Evolutionary conservation across 768 basidiomycete genomes (phyloP), one percentile per base, ranked within the genome.

Genomic region (Kwoniella dejecticola): DNA sequence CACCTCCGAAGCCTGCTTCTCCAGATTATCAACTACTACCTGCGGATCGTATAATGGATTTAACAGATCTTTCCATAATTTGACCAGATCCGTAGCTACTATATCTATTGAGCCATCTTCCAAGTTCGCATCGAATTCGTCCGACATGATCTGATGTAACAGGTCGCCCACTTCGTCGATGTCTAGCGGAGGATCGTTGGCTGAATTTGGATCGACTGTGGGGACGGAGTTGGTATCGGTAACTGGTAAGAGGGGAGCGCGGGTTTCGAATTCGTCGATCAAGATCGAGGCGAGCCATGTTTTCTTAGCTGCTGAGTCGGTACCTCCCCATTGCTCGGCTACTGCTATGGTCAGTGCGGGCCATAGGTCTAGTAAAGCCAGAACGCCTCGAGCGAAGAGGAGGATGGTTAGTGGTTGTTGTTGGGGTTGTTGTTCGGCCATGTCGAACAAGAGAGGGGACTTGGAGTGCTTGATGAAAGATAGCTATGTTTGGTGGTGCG

Each of bases 331-430:
- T 65, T 82, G 80, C 69, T 92, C 85, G 64, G 88, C 85, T 36
- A 97, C 86, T 31, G 93, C 94, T 71, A 95, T 81, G 41, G 88
- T 87, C 26, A 97, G 84, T 2, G 87, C 90, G 45, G 89, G 85
- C 94, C 94, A 98, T 57, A 87, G 81, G 12, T 84, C 83, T 49
- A 98, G 84, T 54, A 92, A 84, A 24, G 92, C 87, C 60, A 95
- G 83, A 3, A 89, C 85, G 2, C 91, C 91, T 21, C 91, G 86
- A 12, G 94, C 93, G 69, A 96, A 94, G 59, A 90, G 84, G 19
- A 75, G 63, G 52, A 70, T 62, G 17, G 57, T 57, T 15, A 68
- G 66, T 19, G 66, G 64, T 42, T 49, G 58, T 24, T 31, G 49
- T 15, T 13, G 5, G 5, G 60, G 49, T 26, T 49, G 57, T 42